phyloP scores from a whole-genome alignment of 306 rosid species.

The Gynostemma pentaphyllum region DNA sequence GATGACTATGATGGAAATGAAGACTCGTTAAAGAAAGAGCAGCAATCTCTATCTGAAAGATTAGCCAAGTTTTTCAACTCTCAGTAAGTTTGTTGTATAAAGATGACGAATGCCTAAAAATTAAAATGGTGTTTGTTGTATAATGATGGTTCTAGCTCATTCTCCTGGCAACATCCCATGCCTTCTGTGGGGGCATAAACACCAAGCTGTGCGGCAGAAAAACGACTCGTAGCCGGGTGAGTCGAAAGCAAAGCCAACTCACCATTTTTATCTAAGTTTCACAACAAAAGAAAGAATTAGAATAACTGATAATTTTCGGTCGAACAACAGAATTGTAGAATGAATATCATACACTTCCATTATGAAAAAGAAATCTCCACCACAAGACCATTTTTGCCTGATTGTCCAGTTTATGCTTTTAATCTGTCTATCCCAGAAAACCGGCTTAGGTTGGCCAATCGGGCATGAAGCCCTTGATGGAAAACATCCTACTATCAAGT shows the following conservation, averaged over 20 bases:
- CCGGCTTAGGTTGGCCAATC: neutral
- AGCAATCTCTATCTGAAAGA: neutral
- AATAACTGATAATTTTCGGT: neutral
- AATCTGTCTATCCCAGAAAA: neutral
- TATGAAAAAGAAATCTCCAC: neutral
- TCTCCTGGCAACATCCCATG: constrained; percentile 97
- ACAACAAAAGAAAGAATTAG: neutral
- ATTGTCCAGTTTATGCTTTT: neutral
- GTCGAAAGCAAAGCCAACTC: neutral
- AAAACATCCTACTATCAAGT: neutral
- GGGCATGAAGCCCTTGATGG: too few species aligned
- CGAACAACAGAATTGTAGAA: neutral
- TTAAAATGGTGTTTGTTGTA: constrained; percentile 28
- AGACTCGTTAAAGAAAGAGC: constrained; percentile 2
- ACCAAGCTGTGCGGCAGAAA: constrained; percentile 80
- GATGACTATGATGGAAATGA: constrained; percentile 55
- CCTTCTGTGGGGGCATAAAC: constrained; percentile 63
- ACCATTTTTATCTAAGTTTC: neutral
- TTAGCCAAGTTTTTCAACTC: too few species aligned
- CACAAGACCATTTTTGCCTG: neutral
- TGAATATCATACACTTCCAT: neutral
- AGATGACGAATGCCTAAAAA: too few species aligned
- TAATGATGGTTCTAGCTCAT: constrained; percentile 59
- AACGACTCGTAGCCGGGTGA: too few species aligned
- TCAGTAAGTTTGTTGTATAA: too few species aligned